Evolutionary conservation across 78 protist species (phyloP).

Genomic region (Dictyostelium purpureum): DNA sequence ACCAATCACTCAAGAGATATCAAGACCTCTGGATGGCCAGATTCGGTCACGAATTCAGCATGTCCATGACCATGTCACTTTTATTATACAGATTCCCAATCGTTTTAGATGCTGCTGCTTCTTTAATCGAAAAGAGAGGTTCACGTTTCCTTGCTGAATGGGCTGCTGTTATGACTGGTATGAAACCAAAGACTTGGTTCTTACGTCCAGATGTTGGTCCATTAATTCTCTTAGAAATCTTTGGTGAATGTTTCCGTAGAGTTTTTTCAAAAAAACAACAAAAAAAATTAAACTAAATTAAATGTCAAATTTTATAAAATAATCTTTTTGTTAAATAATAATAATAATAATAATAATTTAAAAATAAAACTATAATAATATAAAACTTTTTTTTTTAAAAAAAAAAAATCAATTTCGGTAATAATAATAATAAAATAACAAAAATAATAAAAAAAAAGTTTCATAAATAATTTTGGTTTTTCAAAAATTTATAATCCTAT

Average conservation of each 20-base stretch:
- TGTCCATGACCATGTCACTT: constrained; percentile 76
- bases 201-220: constrained; percentile 72
- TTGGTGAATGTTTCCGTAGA: constrained; percentile 44
- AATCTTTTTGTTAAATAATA: not conserved
- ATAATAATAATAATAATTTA: not conserved
- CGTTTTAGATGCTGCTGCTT: constrained; percentile 81
- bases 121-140: constrained; percentile 64
- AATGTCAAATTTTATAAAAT: not conserved
- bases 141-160: constrained; percentile 79
- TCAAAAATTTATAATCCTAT: no score
- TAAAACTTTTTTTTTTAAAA: not conserved
- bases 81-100: constrained; percentile 83
- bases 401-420: not conserved
- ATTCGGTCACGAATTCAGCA: constrained; percentile 82
- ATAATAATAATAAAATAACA: no score
- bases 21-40: constrained; percentile 77
- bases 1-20: constrained; percentile 65
- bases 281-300: constrained; percentile 2
- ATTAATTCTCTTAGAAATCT: constrained; percentile 49
- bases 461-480: no score
- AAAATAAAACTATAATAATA: not conserved
- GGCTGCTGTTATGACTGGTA: constrained; percentile 83
- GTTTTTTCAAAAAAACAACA: constrained; percentile 18
- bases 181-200: constrained; percentile 79
- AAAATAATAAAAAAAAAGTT: no score